Evolutionary conservation across 306 rosid species (phyloP), one percentile per base, ranked within the genome.

Genomic region (Prunus fruticosa): DNA sequence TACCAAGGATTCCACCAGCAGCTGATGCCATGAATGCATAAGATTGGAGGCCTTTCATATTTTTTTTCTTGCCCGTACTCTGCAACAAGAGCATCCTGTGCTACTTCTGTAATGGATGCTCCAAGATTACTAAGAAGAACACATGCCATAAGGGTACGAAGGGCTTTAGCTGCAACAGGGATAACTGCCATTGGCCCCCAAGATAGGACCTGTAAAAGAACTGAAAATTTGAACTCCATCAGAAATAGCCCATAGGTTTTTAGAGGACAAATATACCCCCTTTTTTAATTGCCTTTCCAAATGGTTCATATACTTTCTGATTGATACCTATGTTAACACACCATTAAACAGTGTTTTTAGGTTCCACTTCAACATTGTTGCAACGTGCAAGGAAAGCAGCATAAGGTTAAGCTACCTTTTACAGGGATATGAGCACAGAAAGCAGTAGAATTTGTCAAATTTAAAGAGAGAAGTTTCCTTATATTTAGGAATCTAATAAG

Each of bases 61-160:
- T 87, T 76, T 92, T n/a, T 88, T 76, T 80, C 81, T 76, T 80
- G 87, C 34, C 97, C 98, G 60, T 89, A 92, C 67, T 94, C 98
- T 43, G 97, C 90, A 8, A 94, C 88, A 79, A 94, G 95, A 73
- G 97, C 98, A 86, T 94, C 98, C 72, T 92, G 90, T 47, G 96
- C 93, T 7, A 94, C 97, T 84, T 94, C 97, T 27, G 95, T 83
- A 57, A 94, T 75, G 16, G 98, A 94, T 60, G 97, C 98, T 74
- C 98, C 97, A 20, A 91, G 83, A 83, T 94, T 92, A 75, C 98
- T 85, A 67, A 94, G 88, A 80, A 94, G 95, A 71, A 85, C 89
- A 64, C 84, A 77, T 4, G 75, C 87, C 83, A 90, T 79, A 67
- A 94, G 76, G 76, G 83, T 25, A 23, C 90, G 84, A 80, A 94